Percentiles rank a stretch among this genome's conserved stretches.
phyloP scores from a whole-genome alignment of 441 rosid species.

The Brassica hybrid region DNA sequence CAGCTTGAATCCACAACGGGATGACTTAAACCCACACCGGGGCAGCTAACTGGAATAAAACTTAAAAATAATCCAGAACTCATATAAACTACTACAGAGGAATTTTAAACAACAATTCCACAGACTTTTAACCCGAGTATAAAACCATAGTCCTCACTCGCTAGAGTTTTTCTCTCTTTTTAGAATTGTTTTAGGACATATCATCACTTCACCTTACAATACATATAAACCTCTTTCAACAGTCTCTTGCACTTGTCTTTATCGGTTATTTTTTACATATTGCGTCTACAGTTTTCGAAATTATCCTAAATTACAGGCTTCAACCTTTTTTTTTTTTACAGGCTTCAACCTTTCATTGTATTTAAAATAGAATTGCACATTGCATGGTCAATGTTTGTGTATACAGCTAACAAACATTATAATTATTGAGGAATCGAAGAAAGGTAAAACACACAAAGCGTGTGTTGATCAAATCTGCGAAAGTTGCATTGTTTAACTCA shows the following conservation, averaged over 20 bases:
- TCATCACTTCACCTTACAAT: background rate
- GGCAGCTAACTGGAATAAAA: too few species aligned
- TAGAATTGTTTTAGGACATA: background rate
- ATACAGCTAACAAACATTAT: conserved; percentile 15
- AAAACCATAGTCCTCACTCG: background rate
- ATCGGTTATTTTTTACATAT: background rate
- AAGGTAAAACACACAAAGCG: conserved; percentile 27
- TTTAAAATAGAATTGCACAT: background rate
- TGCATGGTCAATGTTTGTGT: conserved; percentile 4
- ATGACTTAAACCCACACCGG: too few species aligned
- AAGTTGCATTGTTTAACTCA: conserved; percentile 14
- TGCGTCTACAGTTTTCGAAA: background rate
- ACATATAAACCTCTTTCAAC: background rate
- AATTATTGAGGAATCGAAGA: conserved; percentile 21
- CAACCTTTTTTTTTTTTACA: too few species aligned
- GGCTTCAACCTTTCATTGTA: too few species aligned
- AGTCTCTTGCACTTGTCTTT: conserved; percentile 2
- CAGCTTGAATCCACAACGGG: too few species aligned
- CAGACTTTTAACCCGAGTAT: too few species aligned
- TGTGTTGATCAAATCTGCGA: conserved; percentile 27
- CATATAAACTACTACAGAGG: too few species aligned
- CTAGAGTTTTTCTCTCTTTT: background rate
- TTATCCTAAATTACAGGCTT: too few species aligned
- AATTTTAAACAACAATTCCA: too few species aligned
- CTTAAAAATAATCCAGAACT: too few species aligned